Conservation (phyloP, 2,329 filamentous ascomycete genomes). For the Hymenotorrendiella dingleyae region DNA sequence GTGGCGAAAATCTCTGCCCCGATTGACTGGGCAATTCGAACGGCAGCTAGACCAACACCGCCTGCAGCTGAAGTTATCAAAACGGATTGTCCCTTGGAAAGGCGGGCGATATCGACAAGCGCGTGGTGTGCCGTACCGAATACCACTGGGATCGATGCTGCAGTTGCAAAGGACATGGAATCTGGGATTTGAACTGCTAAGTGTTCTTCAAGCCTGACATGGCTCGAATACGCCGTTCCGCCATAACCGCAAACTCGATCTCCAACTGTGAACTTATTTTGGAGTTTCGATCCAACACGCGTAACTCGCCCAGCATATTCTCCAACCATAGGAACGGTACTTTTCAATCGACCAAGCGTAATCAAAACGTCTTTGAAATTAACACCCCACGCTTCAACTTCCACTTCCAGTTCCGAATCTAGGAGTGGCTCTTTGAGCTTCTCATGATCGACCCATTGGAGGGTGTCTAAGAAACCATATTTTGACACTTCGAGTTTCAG, state of each 20-base stretch:
- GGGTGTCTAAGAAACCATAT: slow-evolving; percentile 13
- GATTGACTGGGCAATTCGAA: slow-evolving; percentile 28
- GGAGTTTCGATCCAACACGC: slow-evolving; percentile 20
- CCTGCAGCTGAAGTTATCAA: slow-evolving; percentile 15
- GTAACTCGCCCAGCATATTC: slow-evolving; percentile 27
- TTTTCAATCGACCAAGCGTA: slow-evolving; percentile 27
- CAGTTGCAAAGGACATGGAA: slow-evolving; percentile 6
- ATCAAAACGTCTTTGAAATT: slow-evolving; percentile 26
- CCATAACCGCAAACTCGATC: slow-evolving; percentile 22
- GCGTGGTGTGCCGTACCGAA: slow-evolving; percentile 39
- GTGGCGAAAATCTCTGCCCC: slow-evolving; percentile 38
- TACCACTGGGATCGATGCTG: slow-evolving; percentile 35
- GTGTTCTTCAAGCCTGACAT: background rate
- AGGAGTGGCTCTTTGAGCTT: background rate
- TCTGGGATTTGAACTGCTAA: slow-evolving; percentile 4
- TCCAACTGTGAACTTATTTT: slow-evolving; percentile 21
- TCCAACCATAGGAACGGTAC: slow-evolving; percentile 25
- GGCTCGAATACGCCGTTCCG: slow-evolving; percentile 1
- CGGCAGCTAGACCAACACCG: slow-evolving; percentile 15
- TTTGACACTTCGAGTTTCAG: slow-evolving; percentile 6
- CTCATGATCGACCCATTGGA: slow-evolving; percentile 11
- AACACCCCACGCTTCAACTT: slow-evolving; percentile 17
- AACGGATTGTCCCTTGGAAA: slow-evolving; percentile 29
- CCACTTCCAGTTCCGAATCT: slow-evolving; percentile 7
- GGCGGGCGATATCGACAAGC: slow-evolving; percentile 35